Percentiles rank a stretch among this genome's conserved stretches.
phyloP scores from a whole-genome alignment of 202 grass and related monocot genomes.

The Setaria viridis region DNA sequence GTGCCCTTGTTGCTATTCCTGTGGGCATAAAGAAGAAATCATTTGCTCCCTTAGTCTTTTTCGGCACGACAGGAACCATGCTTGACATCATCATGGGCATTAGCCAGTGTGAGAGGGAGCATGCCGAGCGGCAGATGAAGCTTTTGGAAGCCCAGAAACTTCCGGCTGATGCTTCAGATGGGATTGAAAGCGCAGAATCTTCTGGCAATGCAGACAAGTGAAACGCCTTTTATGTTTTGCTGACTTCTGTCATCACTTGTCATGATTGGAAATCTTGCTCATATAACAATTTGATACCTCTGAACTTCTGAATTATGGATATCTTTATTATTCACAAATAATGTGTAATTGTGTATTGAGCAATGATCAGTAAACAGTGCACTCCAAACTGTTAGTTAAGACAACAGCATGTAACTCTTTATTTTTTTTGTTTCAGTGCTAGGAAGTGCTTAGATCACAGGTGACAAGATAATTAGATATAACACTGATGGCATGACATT shows the following conservation, averaged over 20 bases:
- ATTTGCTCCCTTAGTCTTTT: conserved; percentile 82
- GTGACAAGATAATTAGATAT: too few species aligned
- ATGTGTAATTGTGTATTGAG: conserved; percentile 35
- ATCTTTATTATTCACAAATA: conserved; percentile 28
- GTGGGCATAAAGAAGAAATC: conserved; percentile 95
- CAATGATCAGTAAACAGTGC: background rate
- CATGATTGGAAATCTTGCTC: conserved; percentile 1
- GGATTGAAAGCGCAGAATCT: conserved; percentile 31
- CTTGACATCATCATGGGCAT: conserved; percentile 96
- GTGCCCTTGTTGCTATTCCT: conserved; percentile 89
- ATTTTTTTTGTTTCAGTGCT: too few species aligned
- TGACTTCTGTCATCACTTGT: background rate
- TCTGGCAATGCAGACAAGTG: conserved; percentile 19
- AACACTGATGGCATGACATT: too few species aligned
- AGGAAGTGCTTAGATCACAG: too few species aligned
- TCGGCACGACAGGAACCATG: conserved; percentile 92
- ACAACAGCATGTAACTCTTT: too few species aligned
- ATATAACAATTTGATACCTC: background rate
- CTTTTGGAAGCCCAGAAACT: conserved; percentile 74
- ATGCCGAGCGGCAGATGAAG: conserved; percentile 84
- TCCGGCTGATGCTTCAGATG: conserved; percentile 33
- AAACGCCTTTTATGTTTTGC: conserved; percentile 10
- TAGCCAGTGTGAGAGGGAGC: conserved; percentile 89
- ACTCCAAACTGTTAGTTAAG: too few species aligned
- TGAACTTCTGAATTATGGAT: conserved; percentile 13